Conservation (phyloP, 768 basidiomycete species). For the Mycena maculata region DNA sequence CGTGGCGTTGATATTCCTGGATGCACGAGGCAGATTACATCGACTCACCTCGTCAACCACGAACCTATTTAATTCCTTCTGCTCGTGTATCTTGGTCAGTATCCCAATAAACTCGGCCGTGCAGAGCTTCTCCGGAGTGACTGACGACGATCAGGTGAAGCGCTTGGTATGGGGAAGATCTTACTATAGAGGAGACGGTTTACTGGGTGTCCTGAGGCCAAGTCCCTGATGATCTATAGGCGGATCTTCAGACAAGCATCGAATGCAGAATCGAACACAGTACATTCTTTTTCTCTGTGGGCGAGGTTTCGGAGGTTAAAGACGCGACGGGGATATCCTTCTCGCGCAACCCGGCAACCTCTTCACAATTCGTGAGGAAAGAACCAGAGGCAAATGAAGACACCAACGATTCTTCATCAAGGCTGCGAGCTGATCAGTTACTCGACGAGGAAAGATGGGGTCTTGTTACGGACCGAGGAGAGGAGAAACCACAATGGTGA, state of each 20-base stretch:
- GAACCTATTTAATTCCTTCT: constrained; percentile 73
- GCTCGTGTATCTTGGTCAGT: constrained; percentile 62
- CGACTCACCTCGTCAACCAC: constrained; percentile 81
- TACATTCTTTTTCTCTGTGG: constrained; percentile 67
- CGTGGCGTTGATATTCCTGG: constrained; percentile 8
- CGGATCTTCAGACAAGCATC: background rate
- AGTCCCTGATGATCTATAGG: constrained; percentile 72
- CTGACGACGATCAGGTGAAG: constrained; percentile 46
- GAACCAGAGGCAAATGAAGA: background rate
- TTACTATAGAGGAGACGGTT: constrained; percentile 79
- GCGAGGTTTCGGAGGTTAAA: constrained; percentile 73
- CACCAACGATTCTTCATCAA: constrained; percentile 84
- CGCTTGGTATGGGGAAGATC: constrained; percentile 31
- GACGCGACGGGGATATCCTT: constrained; percentile 70
- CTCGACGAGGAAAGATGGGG: background rate
- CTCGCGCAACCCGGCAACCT: constrained; percentile 69
- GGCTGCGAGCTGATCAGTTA: constrained; percentile 54
- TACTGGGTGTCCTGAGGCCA: constrained; percentile 67
- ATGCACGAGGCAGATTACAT: background rate
- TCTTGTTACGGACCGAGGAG: constrained; percentile 62
- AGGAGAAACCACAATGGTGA: constrained; percentile 83
- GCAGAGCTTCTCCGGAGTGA: constrained; percentile 81
- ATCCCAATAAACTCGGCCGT: constrained; percentile 63
- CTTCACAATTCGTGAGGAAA: constrained; percentile 46
- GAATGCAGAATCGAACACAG: background rate